These are phyloP conservation scores for Colletotrichum viniferum DNA, from an alignment of 2,329 filamentous ascomycete genomes.

Conservation along the genomic window DNA sequence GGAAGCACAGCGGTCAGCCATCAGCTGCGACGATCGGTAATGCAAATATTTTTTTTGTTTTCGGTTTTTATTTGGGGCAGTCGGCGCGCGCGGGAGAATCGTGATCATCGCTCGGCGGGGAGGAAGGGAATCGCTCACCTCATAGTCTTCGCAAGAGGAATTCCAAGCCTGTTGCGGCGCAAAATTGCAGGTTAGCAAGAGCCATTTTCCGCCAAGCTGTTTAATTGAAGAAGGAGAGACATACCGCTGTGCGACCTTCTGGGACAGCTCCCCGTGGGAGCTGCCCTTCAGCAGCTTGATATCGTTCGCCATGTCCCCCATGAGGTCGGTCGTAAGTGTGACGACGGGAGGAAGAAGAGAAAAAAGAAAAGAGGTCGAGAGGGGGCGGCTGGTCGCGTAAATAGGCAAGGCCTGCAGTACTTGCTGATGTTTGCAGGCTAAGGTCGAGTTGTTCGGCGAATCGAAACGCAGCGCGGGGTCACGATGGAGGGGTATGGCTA, in stretches of 20 bases:
- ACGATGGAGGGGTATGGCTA: slow-evolving; percentile 20
- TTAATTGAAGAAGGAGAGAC: neutral
- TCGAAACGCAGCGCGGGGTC: slow-evolving; percentile 21
- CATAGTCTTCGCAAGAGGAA: slow-evolving; percentile 20
- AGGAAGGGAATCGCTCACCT: neutral
- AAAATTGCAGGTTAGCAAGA: neutral
- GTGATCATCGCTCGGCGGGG: neutral
- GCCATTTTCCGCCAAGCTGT: neutral
- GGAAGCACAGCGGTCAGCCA: neutral
- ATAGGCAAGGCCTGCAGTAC: slow-evolving; percentile 6
- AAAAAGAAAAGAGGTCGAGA: neutral
- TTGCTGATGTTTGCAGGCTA: slow-evolving; percentile 14
- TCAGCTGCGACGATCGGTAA: slow-evolving; percentile 59
- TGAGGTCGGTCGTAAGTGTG: slow-evolving; percentile 19
- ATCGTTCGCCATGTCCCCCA: slow-evolving; percentile 38
- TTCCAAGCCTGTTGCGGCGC: slow-evolving; percentile 6
- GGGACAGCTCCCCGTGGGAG: slow-evolving; percentile 37
- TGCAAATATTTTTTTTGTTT: neutral
- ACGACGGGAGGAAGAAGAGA: neutral
- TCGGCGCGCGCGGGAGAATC: slow-evolving; percentile 36
- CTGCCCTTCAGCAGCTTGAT: slow-evolving; percentile 41
- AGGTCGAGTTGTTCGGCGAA: slow-evolving; percentile 10
- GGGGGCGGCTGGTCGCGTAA: slow-evolving; percentile 1
- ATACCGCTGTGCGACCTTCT: slow-evolving; percentile 33
- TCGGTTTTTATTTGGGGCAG: slow-evolving; percentile 44